Conservation (phyloP, 2,329 filamentous ascomycete genomes). For the Neofusicoccum laricinum region DNA sequence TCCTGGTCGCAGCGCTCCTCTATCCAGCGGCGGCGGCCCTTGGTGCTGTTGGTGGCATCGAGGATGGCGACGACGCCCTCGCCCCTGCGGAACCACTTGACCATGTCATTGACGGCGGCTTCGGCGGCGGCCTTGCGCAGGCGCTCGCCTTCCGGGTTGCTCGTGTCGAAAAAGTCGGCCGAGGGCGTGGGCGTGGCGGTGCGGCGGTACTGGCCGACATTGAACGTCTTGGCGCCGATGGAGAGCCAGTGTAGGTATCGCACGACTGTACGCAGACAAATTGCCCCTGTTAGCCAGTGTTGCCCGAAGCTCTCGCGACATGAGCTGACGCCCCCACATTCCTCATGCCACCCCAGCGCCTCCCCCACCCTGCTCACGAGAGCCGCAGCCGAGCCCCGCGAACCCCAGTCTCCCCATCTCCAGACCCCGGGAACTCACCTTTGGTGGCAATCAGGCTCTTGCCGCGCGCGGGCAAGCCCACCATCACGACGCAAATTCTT, state of each 20-base stretch:
- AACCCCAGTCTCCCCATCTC: constrained; percentile 7
- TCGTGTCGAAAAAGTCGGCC: constrained; percentile 92
- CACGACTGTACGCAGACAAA: constrained; percentile 31
- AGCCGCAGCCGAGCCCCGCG: constrained; percentile 4
- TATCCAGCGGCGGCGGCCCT: constrained; percentile 86
- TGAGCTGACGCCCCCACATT: constrained; percentile 11
- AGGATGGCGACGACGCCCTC: constrained; percentile 87
- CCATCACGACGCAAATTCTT: constrained; percentile 98
- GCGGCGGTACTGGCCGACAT: constrained; percentile 93
- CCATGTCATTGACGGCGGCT: constrained; percentile 89
- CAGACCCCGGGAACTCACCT: constrained; percentile 56
- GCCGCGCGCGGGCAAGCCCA: constrained; percentile 88
- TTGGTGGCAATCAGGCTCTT: constrained; percentile 98
- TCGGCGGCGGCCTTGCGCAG: constrained; percentile 85
- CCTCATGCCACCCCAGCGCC: constrained; percentile 12
- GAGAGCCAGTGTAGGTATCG: constrained; percentile 97
- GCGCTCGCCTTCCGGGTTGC: constrained; percentile 86
- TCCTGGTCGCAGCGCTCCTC: constrained; percentile 72
- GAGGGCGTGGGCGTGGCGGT: constrained; percentile 84
- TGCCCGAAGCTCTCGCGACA: not conserved
- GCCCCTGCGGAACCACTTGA: constrained; percentile 78
- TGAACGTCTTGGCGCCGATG: constrained; percentile 91
- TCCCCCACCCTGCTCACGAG: constrained; percentile 13
- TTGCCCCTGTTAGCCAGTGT: constrained; percentile 1
- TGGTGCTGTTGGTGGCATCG: constrained; percentile 96